Percentiles rank a stretch among this genome's conserved stretches.
These are phyloP conservation scores for Penicillium alfredii DNA, from an alignment of 495 filamentous ascomycete genomes.

Conservation along the genomic window DNA sequence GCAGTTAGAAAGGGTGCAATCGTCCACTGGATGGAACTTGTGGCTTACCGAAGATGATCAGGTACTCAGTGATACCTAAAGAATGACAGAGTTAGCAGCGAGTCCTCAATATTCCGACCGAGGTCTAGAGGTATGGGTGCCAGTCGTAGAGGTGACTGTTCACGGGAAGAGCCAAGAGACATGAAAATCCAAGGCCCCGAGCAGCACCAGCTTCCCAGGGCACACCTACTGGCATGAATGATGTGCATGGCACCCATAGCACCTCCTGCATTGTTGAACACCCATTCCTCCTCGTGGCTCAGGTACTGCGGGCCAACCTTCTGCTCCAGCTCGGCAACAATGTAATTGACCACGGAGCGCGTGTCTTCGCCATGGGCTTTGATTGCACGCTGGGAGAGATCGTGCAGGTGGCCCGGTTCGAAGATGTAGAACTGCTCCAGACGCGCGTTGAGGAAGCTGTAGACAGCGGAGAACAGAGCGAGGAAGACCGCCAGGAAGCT, in stretches of 20 bases:
- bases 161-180: too few species aligned
- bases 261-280: constrained; percentile 65
- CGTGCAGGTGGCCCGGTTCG: constrained; percentile 57
- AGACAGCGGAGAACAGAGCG: constrained; percentile 52
- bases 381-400: constrained; percentile 60
- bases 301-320: constrained; percentile 35
- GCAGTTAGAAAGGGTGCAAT: constrained; percentile 1
- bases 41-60: constrained; percentile 70
- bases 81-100: not conserved
- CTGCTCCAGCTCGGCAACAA: constrained; percentile 42
- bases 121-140: too few species aligned
- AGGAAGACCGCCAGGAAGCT: constrained; percentile 55
- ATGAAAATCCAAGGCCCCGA: too few species aligned
- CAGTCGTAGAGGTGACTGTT: too few species aligned
- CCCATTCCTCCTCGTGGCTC: constrained; percentile 44
- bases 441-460: constrained; percentile 59
- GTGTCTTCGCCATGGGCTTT: constrained; percentile 67
- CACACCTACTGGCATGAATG: constrained; percentile 65
- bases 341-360: constrained; percentile 56
- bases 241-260: constrained; percentile 90
- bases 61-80: constrained; percentile 65
- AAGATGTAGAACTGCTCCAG: constrained; percentile 77
- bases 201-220: too few species aligned
- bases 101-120: too few species aligned
- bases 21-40: not conserved